Evolutionary conservation across 2,329 filamentous ascomycete species (phyloP).

Genomic region (Aspergillus sp.): DNA sequence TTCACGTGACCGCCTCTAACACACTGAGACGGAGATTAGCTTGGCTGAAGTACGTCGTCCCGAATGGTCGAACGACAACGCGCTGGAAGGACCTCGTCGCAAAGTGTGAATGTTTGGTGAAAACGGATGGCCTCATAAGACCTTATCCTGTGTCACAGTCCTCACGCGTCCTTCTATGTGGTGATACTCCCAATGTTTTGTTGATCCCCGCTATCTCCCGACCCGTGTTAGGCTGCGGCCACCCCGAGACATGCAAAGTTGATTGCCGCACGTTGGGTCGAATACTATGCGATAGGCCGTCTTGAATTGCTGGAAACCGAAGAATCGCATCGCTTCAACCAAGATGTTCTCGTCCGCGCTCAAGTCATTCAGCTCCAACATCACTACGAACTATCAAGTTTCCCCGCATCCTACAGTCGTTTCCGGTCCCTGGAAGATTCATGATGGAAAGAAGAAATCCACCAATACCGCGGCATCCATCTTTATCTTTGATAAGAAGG

Average conservation of each 20-base stretch:
- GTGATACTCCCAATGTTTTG: conserved; percentile 2
- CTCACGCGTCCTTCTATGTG: background rate
- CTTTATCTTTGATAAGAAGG: conserved; percentile 92
- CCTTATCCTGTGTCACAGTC: background rate
- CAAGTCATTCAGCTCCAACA: conserved; percentile 93
- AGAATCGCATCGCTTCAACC: conserved; percentile 25
- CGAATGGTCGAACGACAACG: no score
- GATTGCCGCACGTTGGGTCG: background rate
- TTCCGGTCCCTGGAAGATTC: conserved; percentile 94
- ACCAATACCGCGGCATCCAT: conserved; percentile 86
- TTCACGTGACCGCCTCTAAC: background rate
- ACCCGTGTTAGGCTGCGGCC: conserved; percentile 4
- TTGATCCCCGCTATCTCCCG: background rate
- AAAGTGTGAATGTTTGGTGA: background rate
- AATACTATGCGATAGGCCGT: conserved; percentile 4
- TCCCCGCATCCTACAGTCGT: conserved; percentile 72
- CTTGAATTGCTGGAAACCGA: background rate
- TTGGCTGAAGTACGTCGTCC: background rate
- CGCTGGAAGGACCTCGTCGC: background rate
- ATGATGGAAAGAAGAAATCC: conserved; percentile 95
- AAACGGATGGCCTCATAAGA: background rate
- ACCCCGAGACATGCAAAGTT: background rate
- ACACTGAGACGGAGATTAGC: background rate
- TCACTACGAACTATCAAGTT: conserved; percentile 85
- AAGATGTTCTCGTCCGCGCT: conserved; percentile 88